Conservation (phyloP, 2,329 filamentous ascomycete genomes). For the Fusarium oligoseptatum region DNA sequence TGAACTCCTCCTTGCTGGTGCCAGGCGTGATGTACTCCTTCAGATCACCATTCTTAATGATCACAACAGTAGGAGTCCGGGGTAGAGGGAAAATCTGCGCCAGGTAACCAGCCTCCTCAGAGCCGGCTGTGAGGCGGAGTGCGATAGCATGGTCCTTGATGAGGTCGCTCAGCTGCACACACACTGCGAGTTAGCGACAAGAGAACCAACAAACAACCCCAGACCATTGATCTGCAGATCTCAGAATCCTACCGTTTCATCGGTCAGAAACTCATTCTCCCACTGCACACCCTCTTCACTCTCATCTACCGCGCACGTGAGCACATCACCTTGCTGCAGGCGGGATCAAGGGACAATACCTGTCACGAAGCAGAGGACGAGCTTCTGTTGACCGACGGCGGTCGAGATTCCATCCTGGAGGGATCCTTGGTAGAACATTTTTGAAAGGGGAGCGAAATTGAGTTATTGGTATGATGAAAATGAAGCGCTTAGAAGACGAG, state of each 20-base stretch:
- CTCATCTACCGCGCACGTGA: conserved; percentile 51
- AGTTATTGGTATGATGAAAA: neutral
- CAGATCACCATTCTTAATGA: conserved; percentile 84
- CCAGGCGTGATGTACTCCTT: conserved; percentile 81
- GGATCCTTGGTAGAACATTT: conserved; percentile 88
- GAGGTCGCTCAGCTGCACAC: conserved; percentile 65
- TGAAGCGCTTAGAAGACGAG: neutral
- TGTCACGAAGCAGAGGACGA: conserved; percentile 87
- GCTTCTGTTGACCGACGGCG: conserved; percentile 80
- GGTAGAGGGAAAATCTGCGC: conserved; percentile 86
- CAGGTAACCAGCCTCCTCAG: conserved; percentile 84
- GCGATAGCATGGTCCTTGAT: conserved; percentile 75
- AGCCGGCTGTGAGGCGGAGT: conserved; percentile 78
- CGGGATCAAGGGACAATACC: conserved; percentile 60
- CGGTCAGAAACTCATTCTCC: conserved; percentile 77
- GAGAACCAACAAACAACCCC: neutral
- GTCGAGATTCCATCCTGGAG: conserved; percentile 84
- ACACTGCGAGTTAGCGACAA: conserved; percentile 30
- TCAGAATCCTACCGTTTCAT: conserved; percentile 63
- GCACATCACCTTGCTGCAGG: conserved; percentile 6
- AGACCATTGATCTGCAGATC: conserved; percentile 3
- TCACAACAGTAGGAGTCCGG: conserved; percentile 80
- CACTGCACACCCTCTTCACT: conserved; percentile 76
- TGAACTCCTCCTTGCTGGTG: conserved; percentile 74
- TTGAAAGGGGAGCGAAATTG: neutral